Percentiles rank a stretch among this genome's conserved stretches.
Evolutionary conservation across 2,329 filamentous ascomycete genomes (phyloP).

Genomic region (Madurella mycetomatis): DNA sequence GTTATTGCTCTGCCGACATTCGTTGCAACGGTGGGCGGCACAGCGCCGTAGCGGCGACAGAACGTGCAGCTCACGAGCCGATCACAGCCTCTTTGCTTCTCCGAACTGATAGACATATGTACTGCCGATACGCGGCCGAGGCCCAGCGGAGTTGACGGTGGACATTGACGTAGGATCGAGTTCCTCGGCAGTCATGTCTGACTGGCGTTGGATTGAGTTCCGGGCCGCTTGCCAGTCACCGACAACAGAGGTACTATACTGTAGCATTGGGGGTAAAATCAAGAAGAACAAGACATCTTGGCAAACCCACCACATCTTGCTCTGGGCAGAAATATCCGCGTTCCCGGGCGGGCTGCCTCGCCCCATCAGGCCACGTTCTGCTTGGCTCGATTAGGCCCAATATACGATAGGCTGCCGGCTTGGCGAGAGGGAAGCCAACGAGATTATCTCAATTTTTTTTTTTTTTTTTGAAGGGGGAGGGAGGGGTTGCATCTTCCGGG

Average conservation of each 20-base stretch:
- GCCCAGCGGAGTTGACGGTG: no score
- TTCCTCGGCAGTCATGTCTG: no score
- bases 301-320: not conserved
- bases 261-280: no score
- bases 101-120: not conserved
- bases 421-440: not conserved
- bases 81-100: not conserved
- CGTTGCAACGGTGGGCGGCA: conserved; percentile 3
- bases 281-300: not conserved
- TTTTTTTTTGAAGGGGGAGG: no score
- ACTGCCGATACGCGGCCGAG: no score
- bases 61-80: not conserved
- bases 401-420: not conserved
- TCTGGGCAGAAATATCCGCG: not conserved
- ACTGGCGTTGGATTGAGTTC: no score
- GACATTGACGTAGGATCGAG: no score
- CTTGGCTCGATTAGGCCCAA: conserved; percentile 6
- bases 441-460: no score
- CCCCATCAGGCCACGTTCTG: conserved; percentile 5
- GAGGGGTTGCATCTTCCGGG: no score
- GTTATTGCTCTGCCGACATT: conserved; percentile 9
- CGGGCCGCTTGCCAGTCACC: no score
- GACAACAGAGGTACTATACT: no score
- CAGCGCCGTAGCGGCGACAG: not conserved
- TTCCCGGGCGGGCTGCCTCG: not conserved